Evolutionary conservation across 768 basidiomycete genomes (phyloP).

Genomic region (Leccinum aurantiacum): DNA sequence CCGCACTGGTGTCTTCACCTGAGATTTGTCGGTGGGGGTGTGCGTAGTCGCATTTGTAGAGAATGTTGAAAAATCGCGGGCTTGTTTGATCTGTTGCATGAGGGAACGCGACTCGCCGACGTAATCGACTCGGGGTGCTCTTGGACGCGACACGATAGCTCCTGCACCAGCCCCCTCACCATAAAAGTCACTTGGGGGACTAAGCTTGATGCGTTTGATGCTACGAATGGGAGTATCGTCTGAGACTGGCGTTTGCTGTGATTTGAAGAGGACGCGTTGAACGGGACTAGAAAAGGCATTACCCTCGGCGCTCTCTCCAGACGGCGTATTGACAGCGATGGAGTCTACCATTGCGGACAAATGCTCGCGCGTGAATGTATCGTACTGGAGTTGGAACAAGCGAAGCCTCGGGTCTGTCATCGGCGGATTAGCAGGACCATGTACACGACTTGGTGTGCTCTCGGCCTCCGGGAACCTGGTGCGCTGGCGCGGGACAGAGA

Average conservation of each 20-base stretch:
- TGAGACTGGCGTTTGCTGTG: conserved; percentile 44
- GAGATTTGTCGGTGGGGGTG: conserved; percentile 20
- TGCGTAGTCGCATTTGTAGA: conserved; percentile 56
- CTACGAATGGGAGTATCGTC: conserved; percentile 61
- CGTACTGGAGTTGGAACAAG: conserved; percentile 92
- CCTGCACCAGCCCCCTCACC: conserved; percentile 49
- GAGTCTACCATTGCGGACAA: conserved; percentile 93
- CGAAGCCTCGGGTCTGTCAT: conserved; percentile 73
- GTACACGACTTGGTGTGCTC: conserved; percentile 49
- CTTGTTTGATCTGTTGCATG: conserved; percentile 79
- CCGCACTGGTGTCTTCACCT: background rate
- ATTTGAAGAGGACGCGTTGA: conserved; percentile 44
- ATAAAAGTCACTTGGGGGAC: conserved; percentile 60
- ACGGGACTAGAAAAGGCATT: conserved; percentile 46
- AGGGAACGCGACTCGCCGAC: conserved; percentile 74
- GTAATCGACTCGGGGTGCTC: conserved; percentile 58
- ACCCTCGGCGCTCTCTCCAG: conserved; percentile 48
- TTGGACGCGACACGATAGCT: conserved; percentile 50
- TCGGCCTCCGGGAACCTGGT: conserved; percentile 51
- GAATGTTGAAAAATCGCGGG: conserved; percentile 75
- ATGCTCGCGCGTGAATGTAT: conserved; percentile 94
- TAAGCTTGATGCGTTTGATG: conserved; percentile 78
- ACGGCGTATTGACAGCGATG: conserved; percentile 79
- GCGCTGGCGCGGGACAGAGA: conserved; percentile 55
- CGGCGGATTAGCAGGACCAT: conserved; percentile 31